Conservation (phyloP, 164 flowering plant species). For the Vitis rotundifolia region DNA sequence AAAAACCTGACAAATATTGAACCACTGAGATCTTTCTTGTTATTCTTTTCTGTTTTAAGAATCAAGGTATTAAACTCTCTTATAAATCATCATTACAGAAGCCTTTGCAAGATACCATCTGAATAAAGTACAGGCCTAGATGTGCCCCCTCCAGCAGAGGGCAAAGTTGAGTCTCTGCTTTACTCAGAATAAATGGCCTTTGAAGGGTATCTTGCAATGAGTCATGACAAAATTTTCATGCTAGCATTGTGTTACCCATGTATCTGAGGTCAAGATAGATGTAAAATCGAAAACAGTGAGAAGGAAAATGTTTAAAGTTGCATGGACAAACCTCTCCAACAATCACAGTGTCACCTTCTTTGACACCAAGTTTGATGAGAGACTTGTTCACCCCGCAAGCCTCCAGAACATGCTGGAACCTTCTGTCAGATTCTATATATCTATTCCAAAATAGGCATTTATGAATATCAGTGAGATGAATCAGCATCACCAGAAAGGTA, state of each 20-base stretch:
- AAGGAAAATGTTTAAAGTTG: neutral
- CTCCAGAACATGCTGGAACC: conserved; percentile 94
- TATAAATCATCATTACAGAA: neutral
- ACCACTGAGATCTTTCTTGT: neutral
- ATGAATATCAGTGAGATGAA: neutral
- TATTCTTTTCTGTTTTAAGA: neutral
- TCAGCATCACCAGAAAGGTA: neutral
- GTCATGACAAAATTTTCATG: neutral
- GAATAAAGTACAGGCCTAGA: neutral
- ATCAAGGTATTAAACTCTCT: neutral
- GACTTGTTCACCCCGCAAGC: conserved; percentile 94
- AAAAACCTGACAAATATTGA: neutral
- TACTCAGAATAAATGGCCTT: neutral
- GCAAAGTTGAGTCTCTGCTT: neutral
- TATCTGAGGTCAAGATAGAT: neutral
- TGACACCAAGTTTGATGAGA: conserved; percentile 78
- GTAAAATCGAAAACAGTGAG: neutral
- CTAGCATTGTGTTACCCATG: neutral
- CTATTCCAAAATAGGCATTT: conserved; percentile 36
- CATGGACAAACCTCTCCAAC: conserved; percentile 73
- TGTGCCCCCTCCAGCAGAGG: too few species aligned
- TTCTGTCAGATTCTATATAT: conserved; percentile 79
- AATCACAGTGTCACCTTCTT: conserved; percentile 91
- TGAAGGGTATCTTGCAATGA: neutral
- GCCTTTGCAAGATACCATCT: neutral